Percentiles rank a stretch among this genome's conserved stretches.
phyloP scores from a whole-genome alignment of 2,329 filamentous ascomycete species.

The Huntiella omanensis region DNA sequence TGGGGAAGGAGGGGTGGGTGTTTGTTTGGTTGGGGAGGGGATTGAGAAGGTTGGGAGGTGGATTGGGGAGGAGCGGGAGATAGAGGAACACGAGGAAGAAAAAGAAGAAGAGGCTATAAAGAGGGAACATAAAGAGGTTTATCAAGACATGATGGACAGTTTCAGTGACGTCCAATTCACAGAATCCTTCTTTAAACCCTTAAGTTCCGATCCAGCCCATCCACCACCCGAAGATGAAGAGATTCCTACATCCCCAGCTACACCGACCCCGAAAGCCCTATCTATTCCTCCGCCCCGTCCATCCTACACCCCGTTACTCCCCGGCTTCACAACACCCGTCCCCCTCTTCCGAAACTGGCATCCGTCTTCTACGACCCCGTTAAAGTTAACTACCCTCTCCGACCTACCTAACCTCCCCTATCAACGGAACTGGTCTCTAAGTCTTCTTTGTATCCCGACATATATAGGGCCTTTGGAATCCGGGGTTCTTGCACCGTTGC shows the following conservation, averaged over 20 bases:
- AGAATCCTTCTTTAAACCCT: conserved; percentile 7
- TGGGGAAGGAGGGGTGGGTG: not conserved
- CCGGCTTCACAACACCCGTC: conserved; percentile 14
- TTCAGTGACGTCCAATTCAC: conserved; percentile 9
- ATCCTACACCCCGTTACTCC: conserved; percentile 2
- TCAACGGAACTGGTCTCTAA: conserved; percentile 38
- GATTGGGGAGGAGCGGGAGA: not conserved
- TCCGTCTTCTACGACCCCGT: conserved; percentile 22
- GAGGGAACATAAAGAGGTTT: not conserved
- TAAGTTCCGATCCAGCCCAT: not conserved
- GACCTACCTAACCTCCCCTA: conserved; percentile 33
- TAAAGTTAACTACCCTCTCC: conserved; percentile 32
- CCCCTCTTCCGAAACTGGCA: conserved; percentile 24
- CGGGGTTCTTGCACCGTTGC: conserved; percentile 28
- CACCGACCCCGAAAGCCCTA: conserved; percentile 15
- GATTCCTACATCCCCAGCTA: not conserved
- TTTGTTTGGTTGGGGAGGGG: not conserved
- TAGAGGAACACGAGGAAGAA: not conserved
- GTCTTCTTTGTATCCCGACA: conserved; percentile 31
- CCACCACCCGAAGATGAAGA: not conserved
- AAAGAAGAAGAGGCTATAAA: not conserved
- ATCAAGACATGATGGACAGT: not conserved
- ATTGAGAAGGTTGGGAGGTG: not conserved
- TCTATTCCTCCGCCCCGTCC: conserved; percentile 14
- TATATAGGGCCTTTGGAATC: conserved; percentile 29